These are phyloP conservation scores for Phytophthora cryptogea DNA, from an alignment of 352 stramenopile genomes.

Conservation along the genomic window DNA sequence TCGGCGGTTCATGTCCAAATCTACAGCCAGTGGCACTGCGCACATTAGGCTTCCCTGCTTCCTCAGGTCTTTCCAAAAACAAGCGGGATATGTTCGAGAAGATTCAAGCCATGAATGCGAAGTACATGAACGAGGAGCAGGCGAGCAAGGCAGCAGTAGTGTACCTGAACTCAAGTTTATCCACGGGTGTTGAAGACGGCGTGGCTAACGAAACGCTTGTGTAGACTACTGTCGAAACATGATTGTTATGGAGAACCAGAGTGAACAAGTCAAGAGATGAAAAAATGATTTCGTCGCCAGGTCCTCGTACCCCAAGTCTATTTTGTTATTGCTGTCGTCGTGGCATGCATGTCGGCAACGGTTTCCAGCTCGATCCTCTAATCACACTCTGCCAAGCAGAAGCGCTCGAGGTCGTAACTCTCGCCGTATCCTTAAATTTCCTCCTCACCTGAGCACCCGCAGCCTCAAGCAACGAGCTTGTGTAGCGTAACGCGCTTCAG, in stretches of 20 bases:
- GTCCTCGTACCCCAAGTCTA: slow-evolving; percentile 38
- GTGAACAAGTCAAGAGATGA: slow-evolving; percentile 11
- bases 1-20: slow-evolving; percentile 70
- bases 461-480: slow-evolving; percentile 20
- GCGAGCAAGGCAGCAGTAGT: slow-evolving; percentile 72
- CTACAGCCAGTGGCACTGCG: slow-evolving; percentile 65
- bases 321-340: slow-evolving; percentile 40
- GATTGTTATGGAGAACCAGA: neutral
- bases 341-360: slow-evolving; percentile 28
- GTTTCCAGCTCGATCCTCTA: slow-evolving; percentile 24
- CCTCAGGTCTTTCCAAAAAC: slow-evolving; percentile 53
- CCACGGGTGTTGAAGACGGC: slow-evolving; percentile 39
- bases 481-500: slow-evolving; percentile 9
- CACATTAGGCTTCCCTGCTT: slow-evolving; percentile 62
- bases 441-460: slow-evolving; percentile 25
- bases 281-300: slow-evolving; percentile 20
- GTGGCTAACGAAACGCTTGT: slow-evolving; percentile 56
- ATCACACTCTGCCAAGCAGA: slow-evolving; percentile 14
- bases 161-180: slow-evolving; percentile 69
- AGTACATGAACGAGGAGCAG: slow-evolving; percentile 76
- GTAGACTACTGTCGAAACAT: slow-evolving; percentile 12
- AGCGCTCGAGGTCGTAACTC: slow-evolving; percentile 22
- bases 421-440: slow-evolving; percentile 25
- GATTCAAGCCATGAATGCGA: slow-evolving; percentile 56
- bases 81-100: slow-evolving; percentile 63